Percentiles rank a stretch among this genome's conserved stretches.
phyloP scores from a whole-genome alignment of 345 rosid genomes.

The Brassica napus region Da-Ae NC_063446.1:8882001-8882500 shows the following conservation, averaged over 20 bases:
- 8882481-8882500: conserved; percentile 2
- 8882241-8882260: conserved; percentile 98
- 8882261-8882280: conserved; percentile 99
- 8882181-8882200: neutral
- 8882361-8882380: conserved; percentile 12
- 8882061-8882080: conserved; percentile 54
- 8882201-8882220: conserved; percentile 45
- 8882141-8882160: conserved; percentile 5
- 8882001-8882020: conserved; percentile 98
- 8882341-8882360: conserved; percentile 8
- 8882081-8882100: neutral
- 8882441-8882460: conserved; percentile 5
- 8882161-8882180: conserved; percentile 5
- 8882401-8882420: conserved; percentile 7
- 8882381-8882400: conserved; percentile 10
- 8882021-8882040: conserved; percentile 96
- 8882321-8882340: conserved; percentile 58
- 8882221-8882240: conserved; percentile 94
- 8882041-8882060: conserved; percentile 99
- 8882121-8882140: neutral
- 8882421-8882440: conserved; percentile 3
- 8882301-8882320: conserved; percentile 99
- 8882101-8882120: conserved; percentile 3
- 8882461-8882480: conserved; percentile 11
- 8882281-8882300: conserved; percentile 98